Percentiles rank a stretch among this genome's conserved stretches.
Evolutionary conservation across 2,329 filamentous ascomycete species (phyloP).

Genomic region (Phialophora verrucosa): DNA sequence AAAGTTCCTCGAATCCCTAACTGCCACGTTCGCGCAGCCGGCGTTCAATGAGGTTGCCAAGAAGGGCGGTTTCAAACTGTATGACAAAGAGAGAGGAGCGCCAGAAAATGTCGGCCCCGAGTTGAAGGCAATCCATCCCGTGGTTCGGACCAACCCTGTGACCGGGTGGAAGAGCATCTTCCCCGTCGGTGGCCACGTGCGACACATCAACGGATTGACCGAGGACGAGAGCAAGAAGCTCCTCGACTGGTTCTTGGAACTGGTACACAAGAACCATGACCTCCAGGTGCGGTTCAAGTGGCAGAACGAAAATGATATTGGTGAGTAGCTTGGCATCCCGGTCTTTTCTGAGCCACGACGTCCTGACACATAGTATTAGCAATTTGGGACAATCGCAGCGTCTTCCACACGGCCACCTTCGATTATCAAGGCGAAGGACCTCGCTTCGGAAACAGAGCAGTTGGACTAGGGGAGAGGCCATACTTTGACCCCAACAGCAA

Average conservation of each 20-base stretch:
- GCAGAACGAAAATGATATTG: constrained; percentile 56
- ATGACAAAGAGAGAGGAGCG: constrained; percentile 56
- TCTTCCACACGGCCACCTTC: constrained; percentile 43
- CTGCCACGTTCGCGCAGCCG: constrained; percentile 60
- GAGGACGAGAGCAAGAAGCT: constrained; percentile 51
- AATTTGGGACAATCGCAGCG: constrained; percentile 47
- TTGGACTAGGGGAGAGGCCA: constrained; percentile 46
- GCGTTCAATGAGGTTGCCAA: constrained; percentile 57
- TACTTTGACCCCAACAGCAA: constrained; percentile 45
- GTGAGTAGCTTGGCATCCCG: constrained; percentile 39
- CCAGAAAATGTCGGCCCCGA: constrained; percentile 61
- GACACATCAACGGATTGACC: constrained; percentile 53
- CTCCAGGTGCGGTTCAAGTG: constrained; percentile 58
- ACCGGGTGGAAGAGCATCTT: constrained; percentile 67
- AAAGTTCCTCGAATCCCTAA: constrained; percentile 64
- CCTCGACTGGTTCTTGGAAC: constrained; percentile 50
- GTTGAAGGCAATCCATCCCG: constrained; percentile 60
- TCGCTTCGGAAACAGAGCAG: constrained; percentile 43
- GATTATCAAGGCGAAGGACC: constrained; percentile 44
- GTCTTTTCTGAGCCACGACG: neutral
- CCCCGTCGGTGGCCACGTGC: constrained; percentile 50
- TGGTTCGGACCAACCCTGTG: constrained; percentile 67
- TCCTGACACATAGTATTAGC: constrained; percentile 29
- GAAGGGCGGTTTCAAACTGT: constrained; percentile 39
- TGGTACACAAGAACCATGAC: constrained; percentile 58